Evolutionary conservation across 1,284 basidiomycete species (phyloP).

Genomic region (Agaricales sp.): DNA sequence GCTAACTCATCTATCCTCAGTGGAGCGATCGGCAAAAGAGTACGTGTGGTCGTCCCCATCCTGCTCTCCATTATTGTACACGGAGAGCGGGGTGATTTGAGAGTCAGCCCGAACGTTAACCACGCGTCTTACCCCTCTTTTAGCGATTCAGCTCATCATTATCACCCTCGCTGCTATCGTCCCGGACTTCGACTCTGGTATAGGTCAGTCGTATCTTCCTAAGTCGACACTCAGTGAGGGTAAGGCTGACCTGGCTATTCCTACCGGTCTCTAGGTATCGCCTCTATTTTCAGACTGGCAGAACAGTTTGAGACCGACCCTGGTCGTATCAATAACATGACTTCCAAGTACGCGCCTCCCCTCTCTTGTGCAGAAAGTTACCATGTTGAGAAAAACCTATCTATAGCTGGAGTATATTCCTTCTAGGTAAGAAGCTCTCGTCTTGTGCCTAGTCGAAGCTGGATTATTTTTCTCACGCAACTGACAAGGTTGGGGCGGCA

Average conservation of each 20-base stretch:
- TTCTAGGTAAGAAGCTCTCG: conserved; percentile 31
- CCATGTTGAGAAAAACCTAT: not conserved
- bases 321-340: conserved; percentile 51
- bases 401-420: conserved; percentile 56
- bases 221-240: not conserved
- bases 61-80: not conserved
- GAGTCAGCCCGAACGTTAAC: no score
- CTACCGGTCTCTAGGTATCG: conserved; percentile 35
- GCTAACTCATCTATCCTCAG: no score
- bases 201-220: conserved; percentile 29
- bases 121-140: no score
- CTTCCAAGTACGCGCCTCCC: conserved; percentile 36
- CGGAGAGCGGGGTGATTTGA: conserved; percentile 27
- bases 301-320: conserved; percentile 46
- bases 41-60: not conserved
- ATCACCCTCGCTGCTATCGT: conserved; percentile 57
- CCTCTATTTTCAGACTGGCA: conserved; percentile 49
- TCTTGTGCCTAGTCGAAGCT: no score
- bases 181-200: conserved; percentile 61
- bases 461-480: not conserved
- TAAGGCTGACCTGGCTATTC: not conserved
- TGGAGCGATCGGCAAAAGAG: conserved; percentile 8
- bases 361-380: conserved; percentile 1
- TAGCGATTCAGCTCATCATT: conserved; percentile 41
- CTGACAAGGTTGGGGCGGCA: conserved; percentile 44